phyloP scores from a whole-genome alignment of 495 filamentous ascomycete genomes.

The Jackrogersella multiformis region DNA sequence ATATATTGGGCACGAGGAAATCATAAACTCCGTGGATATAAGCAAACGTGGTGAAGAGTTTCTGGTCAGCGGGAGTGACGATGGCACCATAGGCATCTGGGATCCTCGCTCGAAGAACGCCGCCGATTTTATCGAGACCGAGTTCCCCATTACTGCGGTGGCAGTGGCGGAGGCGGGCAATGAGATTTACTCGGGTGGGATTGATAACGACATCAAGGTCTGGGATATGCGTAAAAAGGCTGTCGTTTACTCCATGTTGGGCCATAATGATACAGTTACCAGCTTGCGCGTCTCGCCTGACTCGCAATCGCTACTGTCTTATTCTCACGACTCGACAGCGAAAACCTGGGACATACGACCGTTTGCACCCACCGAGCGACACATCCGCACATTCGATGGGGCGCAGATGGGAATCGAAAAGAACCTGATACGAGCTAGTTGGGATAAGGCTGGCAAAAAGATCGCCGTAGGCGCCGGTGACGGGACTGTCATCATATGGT shows the following conservation, averaged over 20 bases:
- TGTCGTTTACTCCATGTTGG: slow-evolving; percentile 84
- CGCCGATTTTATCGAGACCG: slow-evolving; percentile 86
- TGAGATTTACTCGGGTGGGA: slow-evolving; percentile 93
- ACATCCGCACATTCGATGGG: slow-evolving; percentile 86
- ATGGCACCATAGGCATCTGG: slow-evolving; percentile 95
- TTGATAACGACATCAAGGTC: slow-evolving; percentile 96
- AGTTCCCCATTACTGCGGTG: slow-evolving; percentile 92
- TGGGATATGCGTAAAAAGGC: slow-evolving; percentile 95
- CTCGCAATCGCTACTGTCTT: slow-evolving; percentile 87
- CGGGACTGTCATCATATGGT: slow-evolving; percentile 91
- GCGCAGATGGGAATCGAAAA: slow-evolving; percentile 88
- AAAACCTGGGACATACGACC: slow-evolving; percentile 96
- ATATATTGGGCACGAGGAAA: slow-evolving; percentile 92
- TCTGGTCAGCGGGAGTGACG: slow-evolving; percentile 87
- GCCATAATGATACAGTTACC: slow-evolving; percentile 92
- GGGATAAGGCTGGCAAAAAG: slow-evolving; percentile 85
- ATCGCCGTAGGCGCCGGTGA: slow-evolving; percentile 92
- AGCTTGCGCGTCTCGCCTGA: slow-evolving; percentile 91
- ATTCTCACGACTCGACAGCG: slow-evolving; percentile 91
- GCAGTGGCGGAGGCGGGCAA: slow-evolving; percentile 92
- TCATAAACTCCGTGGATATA: slow-evolving; percentile 89
- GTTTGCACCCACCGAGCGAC: slow-evolving; percentile 87
- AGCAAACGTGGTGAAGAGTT: slow-evolving; percentile 89
- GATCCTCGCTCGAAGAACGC: slow-evolving; percentile 93
- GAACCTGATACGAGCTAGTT: slow-evolving; percentile 90